These are phyloP conservation scores for Apostasia shenzhenica DNA, from an alignment of 106 monocot genomes.

Conservation along the genomic window DNA sequence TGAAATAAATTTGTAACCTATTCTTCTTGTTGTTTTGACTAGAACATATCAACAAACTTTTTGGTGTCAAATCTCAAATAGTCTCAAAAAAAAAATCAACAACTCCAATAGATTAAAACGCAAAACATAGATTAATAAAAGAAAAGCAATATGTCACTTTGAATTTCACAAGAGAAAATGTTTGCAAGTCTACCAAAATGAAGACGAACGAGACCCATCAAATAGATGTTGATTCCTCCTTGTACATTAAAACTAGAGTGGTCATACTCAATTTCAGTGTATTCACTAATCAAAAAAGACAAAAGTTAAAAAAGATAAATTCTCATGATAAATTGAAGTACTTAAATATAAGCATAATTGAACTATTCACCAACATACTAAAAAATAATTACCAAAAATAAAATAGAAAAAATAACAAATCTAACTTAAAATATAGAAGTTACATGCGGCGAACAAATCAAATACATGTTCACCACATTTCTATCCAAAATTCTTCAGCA, in stretches of 20 bases:
- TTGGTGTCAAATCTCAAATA: too few species aligned
- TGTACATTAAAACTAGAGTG: conserved; percentile 65
- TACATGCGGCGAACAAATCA: too few species aligned
- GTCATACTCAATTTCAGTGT: conserved; percentile 67
- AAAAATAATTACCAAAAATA: too few species aligned
- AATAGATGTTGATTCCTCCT: conserved; percentile 63
- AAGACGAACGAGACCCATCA: conserved; percentile 69
- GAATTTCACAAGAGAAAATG: conserved; percentile 25
- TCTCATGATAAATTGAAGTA: not conserved
- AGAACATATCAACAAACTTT: too few species aligned
- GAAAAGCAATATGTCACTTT: conserved; percentile 14
- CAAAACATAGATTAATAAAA: conserved; percentile 2
- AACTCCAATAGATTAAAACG: not conserved
- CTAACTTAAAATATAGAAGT: too few species aligned
- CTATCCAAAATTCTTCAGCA: too few species aligned
- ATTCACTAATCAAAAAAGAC: conserved; percentile 20
- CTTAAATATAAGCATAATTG: too few species aligned
- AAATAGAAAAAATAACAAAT: too few species aligned
- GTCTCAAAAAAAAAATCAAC: not conserved
- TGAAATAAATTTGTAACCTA: too few species aligned
- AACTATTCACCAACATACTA: too few species aligned
- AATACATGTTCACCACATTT: too few species aligned
- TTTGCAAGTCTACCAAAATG: conserved; percentile 50
- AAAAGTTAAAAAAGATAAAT: not conserved
- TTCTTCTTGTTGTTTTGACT: too few species aligned